Percentiles rank a stretch among this genome's conserved stretches.
Evolutionary conservation across 1,284 basidiomycete species (phyloP).

Genomic region (Moniliella sp.): DNA sequence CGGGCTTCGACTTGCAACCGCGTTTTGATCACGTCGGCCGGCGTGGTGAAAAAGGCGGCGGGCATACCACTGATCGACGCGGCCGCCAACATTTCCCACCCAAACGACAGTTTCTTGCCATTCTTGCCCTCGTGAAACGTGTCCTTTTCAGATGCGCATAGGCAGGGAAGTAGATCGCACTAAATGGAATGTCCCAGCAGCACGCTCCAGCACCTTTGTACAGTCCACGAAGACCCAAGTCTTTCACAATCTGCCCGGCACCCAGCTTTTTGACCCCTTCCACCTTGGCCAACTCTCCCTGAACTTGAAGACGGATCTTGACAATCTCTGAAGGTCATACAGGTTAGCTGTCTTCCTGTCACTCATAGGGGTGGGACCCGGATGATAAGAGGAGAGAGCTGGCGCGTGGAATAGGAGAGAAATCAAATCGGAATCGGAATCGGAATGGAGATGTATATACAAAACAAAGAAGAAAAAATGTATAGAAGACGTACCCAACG

Average conservation of each 20-base stretch:
- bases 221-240: conserved; percentile 70
- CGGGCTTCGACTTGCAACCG: conserved; percentile 83
- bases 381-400: too few species aligned
- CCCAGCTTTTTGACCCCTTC: conserved; percentile 53
- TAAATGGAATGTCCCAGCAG: conserved; percentile 70
- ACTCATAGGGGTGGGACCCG: too few species aligned
- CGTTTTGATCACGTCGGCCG: conserved; percentile 87
- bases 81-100: conserved; percentile 66
- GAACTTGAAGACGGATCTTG: conserved; percentile 88
- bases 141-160: conserved; percentile 59
- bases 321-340: conserved; percentile 56
- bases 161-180: conserved; percentile 30
- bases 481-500: too few species aligned
- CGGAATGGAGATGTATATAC: too few species aligned
- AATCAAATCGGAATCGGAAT: too few species aligned
- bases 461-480: too few species aligned
- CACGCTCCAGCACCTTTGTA: conserved; percentile 78
- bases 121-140: conserved; percentile 84
- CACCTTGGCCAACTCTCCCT: conserved; percentile 68
- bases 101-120: conserved; percentile 72
- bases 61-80: conserved; percentile 74
- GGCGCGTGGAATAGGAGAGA: too few species aligned
- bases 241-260: conserved; percentile 73
- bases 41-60: conserved; percentile 37
- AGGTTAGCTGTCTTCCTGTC: conserved; percentile 87